Base-by-base conservation (phyloP, 75 land plant genomes). In the Pinus tabuliformis region DNA sequence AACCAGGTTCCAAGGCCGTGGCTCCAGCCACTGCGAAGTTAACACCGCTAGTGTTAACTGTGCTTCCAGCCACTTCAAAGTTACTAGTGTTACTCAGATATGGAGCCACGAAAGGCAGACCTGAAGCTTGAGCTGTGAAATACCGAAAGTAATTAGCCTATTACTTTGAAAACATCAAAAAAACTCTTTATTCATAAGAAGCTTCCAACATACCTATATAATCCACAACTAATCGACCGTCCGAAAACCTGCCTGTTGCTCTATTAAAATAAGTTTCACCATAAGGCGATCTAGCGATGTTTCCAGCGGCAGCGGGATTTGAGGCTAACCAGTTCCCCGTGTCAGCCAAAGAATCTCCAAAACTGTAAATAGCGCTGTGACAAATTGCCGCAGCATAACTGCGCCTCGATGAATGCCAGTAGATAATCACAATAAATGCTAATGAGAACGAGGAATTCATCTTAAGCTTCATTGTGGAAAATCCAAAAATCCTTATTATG, bases 151-250 rank as follows among this genome's bases (percentile, higher is more conserved):
- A 18, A 59, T 59, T 4, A 59, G 61, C 4, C 49, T 6, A 42
- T 0, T 5, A 42, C 49, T 42, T 42, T 5, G 49, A 42, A 42
- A 42, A 42, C 49, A 42, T 5, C 49, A 42, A 42, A 42, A 42
- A 42, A 42, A 5, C 6, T 0, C n/a, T 42, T 42, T 6, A 42
- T 42, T 42, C 49, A 42, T 42, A 6, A 42, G 7, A 42, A 42
- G 6, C 6, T 42, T 42, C 49, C 49, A 42, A 42, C 73, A 49
- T 21, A 84, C 80, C 86, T 5, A 84, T 59, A 75, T 81, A 86
- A 57, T 86, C 89, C 15, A 83, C 57, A 0, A 88, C 64, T 13
- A 88, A 37, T n/a, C 88, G 80, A 33, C 88, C 90, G 57, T 85
- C 81, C 39, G 79, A 84, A 76, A 58, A 80, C 6, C 90, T 65